These are phyloP conservation scores for Styphnolobium japonicum DNA, from an alignment of 306 rosid genomes.

Conservation along the genomic window DNA sequence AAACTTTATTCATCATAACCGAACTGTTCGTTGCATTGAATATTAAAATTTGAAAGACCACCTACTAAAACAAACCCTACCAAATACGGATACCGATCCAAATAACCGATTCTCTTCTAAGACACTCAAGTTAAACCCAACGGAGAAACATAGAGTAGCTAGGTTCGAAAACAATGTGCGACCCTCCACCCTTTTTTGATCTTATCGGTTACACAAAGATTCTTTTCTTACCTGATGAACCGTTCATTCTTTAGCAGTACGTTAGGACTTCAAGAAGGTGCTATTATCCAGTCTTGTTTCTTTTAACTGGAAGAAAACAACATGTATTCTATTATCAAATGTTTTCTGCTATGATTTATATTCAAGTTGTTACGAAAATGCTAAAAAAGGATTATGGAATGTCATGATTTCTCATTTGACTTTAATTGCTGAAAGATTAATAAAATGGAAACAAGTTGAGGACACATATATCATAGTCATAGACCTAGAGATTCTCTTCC, in stretches of 20 bases:
- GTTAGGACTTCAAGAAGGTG: background rate
- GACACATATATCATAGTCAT: background rate
- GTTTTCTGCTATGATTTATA: background rate
- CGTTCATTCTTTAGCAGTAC: background rate
- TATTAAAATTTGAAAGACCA: conserved; percentile 28
- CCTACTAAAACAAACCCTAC: conserved; percentile 34
- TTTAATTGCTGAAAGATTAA: background rate
- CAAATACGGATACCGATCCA: conserved; percentile 1
- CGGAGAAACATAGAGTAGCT: background rate
- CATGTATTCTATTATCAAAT: background rate
- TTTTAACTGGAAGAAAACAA: background rate
- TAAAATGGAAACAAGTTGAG: background rate
- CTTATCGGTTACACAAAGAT: background rate
- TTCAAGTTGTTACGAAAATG: background rate
- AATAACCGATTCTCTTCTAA: background rate
- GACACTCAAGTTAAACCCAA: conserved; percentile 18
- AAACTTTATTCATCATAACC: conserved; percentile 27
- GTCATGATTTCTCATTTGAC: background rate
- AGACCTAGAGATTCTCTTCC: background rate
- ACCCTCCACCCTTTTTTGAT: conserved; percentile 14
- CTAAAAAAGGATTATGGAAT: background rate
- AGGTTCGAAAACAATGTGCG: conserved; percentile 31
- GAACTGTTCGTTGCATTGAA: conserved; percentile 24
- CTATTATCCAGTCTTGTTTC: background rate
- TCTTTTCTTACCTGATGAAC: background rate